These are phyloP conservation scores for Gomphus sp. DNA, from an alignment of 1,284 basidiomycete genomes.

Conservation along the genomic window DNA sequence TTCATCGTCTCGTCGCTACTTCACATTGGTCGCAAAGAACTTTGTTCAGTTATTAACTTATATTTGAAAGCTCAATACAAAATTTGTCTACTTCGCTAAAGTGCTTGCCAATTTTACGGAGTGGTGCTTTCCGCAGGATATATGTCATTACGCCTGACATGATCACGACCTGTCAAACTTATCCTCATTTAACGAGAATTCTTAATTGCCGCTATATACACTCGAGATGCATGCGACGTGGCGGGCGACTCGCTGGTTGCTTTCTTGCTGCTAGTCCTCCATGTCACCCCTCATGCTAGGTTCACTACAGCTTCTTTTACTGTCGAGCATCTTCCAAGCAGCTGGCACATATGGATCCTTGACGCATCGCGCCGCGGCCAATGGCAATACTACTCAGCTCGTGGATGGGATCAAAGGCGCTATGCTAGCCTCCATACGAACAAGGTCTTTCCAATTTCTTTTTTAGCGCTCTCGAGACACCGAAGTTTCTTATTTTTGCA, in stretches of 20 bases:
- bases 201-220: too few relatives aligned
- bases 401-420: constrained; percentile 14
- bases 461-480: neutral
- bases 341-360: neutral
- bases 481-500: constrained; percentile 1
- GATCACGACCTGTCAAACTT: too few relatives aligned
- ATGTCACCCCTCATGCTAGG: neutral
- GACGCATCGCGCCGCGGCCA: neutral
- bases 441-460: constrained; percentile 11
- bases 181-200: too few relatives aligned
- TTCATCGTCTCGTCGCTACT: too few relatives aligned
- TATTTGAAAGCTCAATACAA: too few relatives aligned
- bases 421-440: constrained; percentile 19
- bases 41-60: too few relatives aligned
- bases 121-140: too few relatives aligned
- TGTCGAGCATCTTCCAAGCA: neutral
- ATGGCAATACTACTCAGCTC: neutral
- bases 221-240: neutral
- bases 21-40: too few relatives aligned
- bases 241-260: neutral
- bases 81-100: too few relatives aligned
- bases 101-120: too few relatives aligned
- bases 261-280: neutral
- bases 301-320: neutral
- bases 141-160: too few relatives aligned